A percentile compares a stretch with the other conserved stretches of the same genome.
phyloP scores from a whole-genome alignment of 352 stramenopile species.

The Pythium aristosporum region DNA sequence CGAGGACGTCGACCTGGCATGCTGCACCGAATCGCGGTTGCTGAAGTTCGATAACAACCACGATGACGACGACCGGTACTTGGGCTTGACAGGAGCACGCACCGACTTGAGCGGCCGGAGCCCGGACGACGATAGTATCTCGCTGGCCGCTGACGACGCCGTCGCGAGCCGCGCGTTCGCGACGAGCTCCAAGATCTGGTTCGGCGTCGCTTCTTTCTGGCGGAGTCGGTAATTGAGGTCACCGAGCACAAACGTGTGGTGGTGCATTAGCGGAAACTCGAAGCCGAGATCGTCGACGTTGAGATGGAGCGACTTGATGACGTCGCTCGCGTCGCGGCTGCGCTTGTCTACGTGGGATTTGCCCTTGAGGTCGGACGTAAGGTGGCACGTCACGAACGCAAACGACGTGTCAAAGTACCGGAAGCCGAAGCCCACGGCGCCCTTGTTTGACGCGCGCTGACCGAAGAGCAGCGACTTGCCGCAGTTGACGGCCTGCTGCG shows the following conservation, averaged over 20 bases:
- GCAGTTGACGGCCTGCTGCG: slow-evolving; percentile 71
- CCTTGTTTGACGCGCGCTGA: slow-evolving; percentile 85
- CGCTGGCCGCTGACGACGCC: background rate
- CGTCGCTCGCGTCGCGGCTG: slow-evolving; percentile 70
- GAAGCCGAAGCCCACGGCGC: slow-evolving; percentile 86
- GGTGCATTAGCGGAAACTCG: slow-evolving; percentile 82
- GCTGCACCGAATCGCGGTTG: slow-evolving; percentile 5
- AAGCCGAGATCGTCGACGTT: slow-evolving; percentile 82
- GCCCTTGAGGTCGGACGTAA: slow-evolving; percentile 85
- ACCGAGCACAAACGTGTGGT: slow-evolving; percentile 88
- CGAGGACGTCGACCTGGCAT: background rate
- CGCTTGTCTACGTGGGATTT: slow-evolving; percentile 74
- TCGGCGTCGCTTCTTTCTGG: slow-evolving; percentile 45
- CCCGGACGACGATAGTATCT: background rate
- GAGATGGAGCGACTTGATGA: slow-evolving; percentile 78
- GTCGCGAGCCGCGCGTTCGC: slow-evolving; percentile 23
- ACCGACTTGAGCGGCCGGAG: background rate
- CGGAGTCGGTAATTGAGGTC: slow-evolving; percentile 90
- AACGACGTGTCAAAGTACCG: slow-evolving; percentile 87
- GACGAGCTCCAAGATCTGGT: slow-evolving; percentile 66
- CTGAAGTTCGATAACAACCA: slow-evolving; percentile 20
- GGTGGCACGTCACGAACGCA: slow-evolving; percentile 85
- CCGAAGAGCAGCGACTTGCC: slow-evolving; percentile 77
- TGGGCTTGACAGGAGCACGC: slow-evolving; percentile 9
- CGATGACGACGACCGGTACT: slow-evolving; percentile 14